Evolutionary conservation across 768 basidiomycete genomes (phyloP).

Genomic region (Podaxis pistillaris): DNA sequence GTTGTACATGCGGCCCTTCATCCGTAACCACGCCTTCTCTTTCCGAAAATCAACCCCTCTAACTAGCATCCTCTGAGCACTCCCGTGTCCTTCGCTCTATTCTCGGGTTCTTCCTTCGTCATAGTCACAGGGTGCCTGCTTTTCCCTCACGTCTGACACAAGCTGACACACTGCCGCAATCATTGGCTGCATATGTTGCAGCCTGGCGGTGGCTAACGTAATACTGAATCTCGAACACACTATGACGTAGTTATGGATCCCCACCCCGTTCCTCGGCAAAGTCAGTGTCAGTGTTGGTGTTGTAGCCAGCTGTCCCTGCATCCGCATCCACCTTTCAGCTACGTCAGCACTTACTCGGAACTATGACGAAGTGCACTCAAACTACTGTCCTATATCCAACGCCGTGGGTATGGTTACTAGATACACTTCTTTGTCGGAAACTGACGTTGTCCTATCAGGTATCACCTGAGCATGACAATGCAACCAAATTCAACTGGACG

Average conservation of each 20-base stretch:
- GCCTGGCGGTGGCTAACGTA: neutral
- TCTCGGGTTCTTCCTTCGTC: neutral
- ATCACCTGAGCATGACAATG: neutral
- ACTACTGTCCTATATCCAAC: neutral
- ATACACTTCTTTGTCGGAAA: neutral
- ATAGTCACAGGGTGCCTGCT: neutral
- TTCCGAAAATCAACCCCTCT: neutral
- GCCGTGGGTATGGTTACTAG: neutral
- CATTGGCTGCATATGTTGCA: neutral
- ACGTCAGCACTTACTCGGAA: constrained; percentile 8
- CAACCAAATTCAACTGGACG: neutral
- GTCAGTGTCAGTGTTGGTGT: neutral
- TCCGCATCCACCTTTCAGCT: neutral
- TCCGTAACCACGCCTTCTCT: neutral
- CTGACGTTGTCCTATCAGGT: neutral
- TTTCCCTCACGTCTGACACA: neutral
- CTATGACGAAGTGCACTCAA: neutral
- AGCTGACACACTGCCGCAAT: neutral
- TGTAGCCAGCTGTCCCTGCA: neutral
- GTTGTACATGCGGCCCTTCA: neutral
- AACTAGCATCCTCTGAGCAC: neutral
- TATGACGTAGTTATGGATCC: constrained; percentile 1
- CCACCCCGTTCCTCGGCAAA: constrained; percentile 7
- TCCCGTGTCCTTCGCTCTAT: too few species aligned
- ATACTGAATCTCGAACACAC: neutral